Evolutionary conservation across 2,329 filamentous ascomycete genomes (phyloP).

Genomic region (Cercospora sesami): DNA sequence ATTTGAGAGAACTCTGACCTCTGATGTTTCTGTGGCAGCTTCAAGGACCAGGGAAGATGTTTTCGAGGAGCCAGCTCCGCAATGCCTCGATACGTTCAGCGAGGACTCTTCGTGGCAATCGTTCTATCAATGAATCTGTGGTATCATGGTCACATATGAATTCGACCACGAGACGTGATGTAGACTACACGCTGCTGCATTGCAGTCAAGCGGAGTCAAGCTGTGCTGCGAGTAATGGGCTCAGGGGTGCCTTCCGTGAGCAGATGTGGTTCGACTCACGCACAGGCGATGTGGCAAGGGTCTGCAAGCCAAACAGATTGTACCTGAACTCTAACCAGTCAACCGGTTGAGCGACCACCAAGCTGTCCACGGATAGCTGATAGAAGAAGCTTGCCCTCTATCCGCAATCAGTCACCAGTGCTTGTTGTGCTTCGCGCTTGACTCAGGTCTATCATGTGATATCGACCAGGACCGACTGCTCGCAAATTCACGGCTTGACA

Average conservation of each 20-base stretch:
- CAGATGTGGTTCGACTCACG: not conserved
- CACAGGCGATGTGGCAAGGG: not conserved
- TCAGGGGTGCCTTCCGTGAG: not conserved
- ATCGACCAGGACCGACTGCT: not conserved
- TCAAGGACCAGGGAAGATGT: not conserved
- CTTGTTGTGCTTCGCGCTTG: not conserved
- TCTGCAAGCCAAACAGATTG: not conserved
- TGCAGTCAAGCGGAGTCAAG: not conserved
- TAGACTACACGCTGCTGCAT: not conserved
- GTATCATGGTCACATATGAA: not conserved
- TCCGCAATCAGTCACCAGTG: not conserved
- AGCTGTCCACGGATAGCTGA: not conserved
- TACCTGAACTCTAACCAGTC: slow-evolving; percentile 3
- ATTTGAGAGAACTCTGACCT: not conserved
- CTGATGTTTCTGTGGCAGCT: not conserved
- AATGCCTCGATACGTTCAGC: not conserved
- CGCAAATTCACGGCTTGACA: not conserved
- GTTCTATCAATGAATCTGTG: not conserved
- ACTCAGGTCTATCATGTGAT: not conserved
- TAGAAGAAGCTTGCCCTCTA: not conserved
- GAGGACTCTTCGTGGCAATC: not conserved
- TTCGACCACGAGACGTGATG: not conserved
- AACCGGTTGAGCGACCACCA: not conserved
- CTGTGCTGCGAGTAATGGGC: slow-evolving; percentile 5
- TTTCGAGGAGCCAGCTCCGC: not conserved